Evolutionary conservation across 2,329 filamentous ascomycete genomes (phyloP).

Genomic region (Verticillium isaacii): DNA sequence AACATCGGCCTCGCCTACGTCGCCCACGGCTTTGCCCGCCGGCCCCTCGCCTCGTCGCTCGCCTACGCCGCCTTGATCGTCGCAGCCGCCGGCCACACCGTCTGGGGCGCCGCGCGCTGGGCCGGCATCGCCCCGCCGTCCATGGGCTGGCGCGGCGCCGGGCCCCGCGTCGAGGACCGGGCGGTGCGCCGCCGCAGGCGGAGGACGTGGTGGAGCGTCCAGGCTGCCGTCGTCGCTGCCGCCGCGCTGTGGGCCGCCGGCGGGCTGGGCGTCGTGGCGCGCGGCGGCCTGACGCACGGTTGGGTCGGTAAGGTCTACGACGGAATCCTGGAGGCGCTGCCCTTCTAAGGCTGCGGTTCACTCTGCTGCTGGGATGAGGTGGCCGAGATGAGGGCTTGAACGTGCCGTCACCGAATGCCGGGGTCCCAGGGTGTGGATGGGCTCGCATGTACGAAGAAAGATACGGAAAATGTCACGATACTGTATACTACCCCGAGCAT

Average conservation of each 20-base stretch:
- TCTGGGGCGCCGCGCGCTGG: constrained; percentile 85
- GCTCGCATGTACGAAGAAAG: too few species aligned
- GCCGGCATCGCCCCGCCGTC: constrained; percentile 58
- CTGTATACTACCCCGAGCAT: background rate
- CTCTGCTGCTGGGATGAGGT: background rate
- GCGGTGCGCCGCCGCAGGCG: constrained; percentile 50
- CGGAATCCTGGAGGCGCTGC: constrained; percentile 49
- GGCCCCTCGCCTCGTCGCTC: constrained; percentile 59
- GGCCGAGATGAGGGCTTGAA: too few species aligned
- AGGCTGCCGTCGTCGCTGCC: constrained; percentile 54
- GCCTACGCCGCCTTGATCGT: constrained; percentile 67
- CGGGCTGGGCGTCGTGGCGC: constrained; percentile 71
- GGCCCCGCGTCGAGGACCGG: constrained; percentile 40
- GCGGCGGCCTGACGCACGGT: constrained; percentile 62
- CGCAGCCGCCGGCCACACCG: constrained; percentile 69
- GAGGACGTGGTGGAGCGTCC: constrained; percentile 66
- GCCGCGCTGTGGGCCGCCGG: constrained; percentile 76
- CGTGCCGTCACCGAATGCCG: too few species aligned
- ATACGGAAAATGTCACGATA: too few species aligned
- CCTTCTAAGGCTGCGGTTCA: background rate
- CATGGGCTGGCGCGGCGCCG: constrained; percentile 40
- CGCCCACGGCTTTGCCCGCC: constrained; percentile 75
- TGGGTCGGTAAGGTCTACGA: constrained; percentile 83
- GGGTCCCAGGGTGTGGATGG: too few species aligned
- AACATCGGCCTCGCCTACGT: constrained; percentile 81